Base-by-base conservation (phyloP, 106 monocot genomes). In the Dendrobium chrysotoxum region DNA sequence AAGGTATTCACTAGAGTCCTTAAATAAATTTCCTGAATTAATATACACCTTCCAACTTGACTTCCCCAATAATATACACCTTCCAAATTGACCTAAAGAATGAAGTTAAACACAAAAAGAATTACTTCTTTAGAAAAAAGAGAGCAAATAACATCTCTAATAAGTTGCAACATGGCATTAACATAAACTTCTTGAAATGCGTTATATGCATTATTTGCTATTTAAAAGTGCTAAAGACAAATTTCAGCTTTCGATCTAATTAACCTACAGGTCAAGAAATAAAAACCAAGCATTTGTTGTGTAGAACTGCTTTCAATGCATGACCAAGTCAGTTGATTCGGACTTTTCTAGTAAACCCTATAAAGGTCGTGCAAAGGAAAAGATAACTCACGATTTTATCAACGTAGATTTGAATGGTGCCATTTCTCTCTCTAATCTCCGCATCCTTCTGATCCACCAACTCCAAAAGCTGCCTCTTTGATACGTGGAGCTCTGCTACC, bases 391-490 rank as follows among this genome's bases (percentile, higher is more conserved):
- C 98, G 78, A 99, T 99, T 73, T 93, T 99, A 21, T 95, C 90
- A 23, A 91, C 82, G 77, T 95, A 95, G 75, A 85, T 88, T 79
- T 93, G 94, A 21, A 99, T 87, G n/a, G 86, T 91, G 9, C 77
- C 80, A 79, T 99, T 90, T 81, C 82, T 99, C 86, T 99, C 98
- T 4, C 57, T 67, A 73, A 95, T 93, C 83, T 99, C 98, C 1
- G 72, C 80, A 78, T 99, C 92, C 80, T 92, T 94, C 83, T 89
- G 90, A 39, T 87, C 86, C 11, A 99, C 42, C 74, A 99, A 74
- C 39, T 93, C 91, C 81, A 99, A 79, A 21, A 93, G 81, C 80
- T 91, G 95, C 64, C 92, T 84, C 82, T 90, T 95, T 41, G 95
- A 89, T 71, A 88, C 93, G 31, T 93, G 95, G 7, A 90, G 68